phyloP scores from a whole-genome alignment of 2,329 filamentous ascomycete genomes.

The Exophiala sp. region DNA sequence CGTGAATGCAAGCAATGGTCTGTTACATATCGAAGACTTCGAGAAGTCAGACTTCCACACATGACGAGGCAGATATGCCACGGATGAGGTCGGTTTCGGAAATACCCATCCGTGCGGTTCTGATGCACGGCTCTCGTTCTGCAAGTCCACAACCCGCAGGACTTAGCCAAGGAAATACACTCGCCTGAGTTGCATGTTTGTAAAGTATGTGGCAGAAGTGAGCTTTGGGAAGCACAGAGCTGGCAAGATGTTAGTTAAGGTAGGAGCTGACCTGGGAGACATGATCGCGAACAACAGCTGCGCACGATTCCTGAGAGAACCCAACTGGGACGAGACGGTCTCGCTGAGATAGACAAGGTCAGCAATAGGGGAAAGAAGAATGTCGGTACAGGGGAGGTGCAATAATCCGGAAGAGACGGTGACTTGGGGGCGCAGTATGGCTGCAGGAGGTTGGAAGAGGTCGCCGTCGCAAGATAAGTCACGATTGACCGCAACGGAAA shows the following conservation, averaged over 20 bases:
- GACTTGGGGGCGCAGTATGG: slow-evolving; percentile 50
- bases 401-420: no score
- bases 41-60: slow-evolving; percentile 38
- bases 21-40: slow-evolving; percentile 54
- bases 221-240: slow-evolving; percentile 57
- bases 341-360: no score
- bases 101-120: slow-evolving; percentile 58
- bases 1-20: slow-evolving; percentile 42
- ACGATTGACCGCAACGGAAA: slow-evolving; percentile 29
- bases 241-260: slow-evolving; percentile 53
- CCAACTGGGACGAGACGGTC: no score
- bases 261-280: slow-evolving; percentile 63
- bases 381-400: slow-evolving; percentile 50
- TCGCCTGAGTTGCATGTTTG: slow-evolving; percentile 57
- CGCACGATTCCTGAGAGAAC: slow-evolving; percentile 46
- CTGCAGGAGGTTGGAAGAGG: slow-evolving; percentile 56
- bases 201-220: slow-evolving; percentile 60
- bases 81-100: slow-evolving; percentile 50
- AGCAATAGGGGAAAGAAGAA: slow-evolving; percentile 42
- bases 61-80: not conserved
- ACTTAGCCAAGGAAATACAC: slow-evolving; percentile 63
- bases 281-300: slow-evolving; percentile 60
- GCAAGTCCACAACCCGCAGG: slow-evolving; percentile 60
- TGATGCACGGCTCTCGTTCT: slow-evolving; percentile 58
- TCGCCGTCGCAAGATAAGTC: slow-evolving; percentile 53